Evolutionary conservation across 2,329 filamentous ascomycete genomes (phyloP).

Genomic region (Elsinoe australis): DNA sequence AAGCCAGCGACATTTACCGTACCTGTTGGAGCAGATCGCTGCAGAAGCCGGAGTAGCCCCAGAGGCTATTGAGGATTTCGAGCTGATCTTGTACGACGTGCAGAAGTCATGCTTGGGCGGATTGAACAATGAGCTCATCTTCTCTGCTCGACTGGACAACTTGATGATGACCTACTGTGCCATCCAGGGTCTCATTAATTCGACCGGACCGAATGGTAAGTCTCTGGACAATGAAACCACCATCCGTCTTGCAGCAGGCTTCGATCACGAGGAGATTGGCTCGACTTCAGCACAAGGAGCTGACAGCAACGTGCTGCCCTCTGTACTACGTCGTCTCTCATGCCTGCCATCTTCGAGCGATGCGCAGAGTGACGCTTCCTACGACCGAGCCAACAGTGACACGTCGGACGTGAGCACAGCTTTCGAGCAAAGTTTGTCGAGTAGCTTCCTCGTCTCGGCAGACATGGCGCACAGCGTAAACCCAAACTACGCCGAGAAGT

Average conservation of each 20-base stretch:
- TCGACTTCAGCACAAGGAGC: constrained; percentile 88
- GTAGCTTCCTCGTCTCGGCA: constrained; percentile 88
- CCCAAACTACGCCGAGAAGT: constrained; percentile 88
- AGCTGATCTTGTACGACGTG: constrained; percentile 93
- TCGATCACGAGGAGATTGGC: constrained; percentile 97
- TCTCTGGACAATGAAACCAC: constrained; percentile 63
- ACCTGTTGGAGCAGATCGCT: constrained; percentile 77
- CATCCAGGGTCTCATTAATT: constrained; percentile 75
- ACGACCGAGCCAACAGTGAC: constrained; percentile 48
- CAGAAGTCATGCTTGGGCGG: constrained; percentile 86
- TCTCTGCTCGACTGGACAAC: constrained; percentile 92
- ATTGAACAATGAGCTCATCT: constrained; percentile 88
- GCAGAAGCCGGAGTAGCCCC: constrained; percentile 64
- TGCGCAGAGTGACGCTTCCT: constrained; percentile 54
- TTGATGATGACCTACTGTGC: constrained; percentile 94
- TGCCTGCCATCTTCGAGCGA: constrained; percentile 59
- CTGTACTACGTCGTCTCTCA: constrained; percentile 77
- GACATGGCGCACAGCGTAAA: constrained; percentile 98
- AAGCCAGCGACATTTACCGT: constrained; percentile 78
- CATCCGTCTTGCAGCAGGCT: constrained; percentile 88
- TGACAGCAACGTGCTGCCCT: constrained; percentile 81
- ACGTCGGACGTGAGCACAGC: constrained; percentile 57
- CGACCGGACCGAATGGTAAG: constrained; percentile 49
- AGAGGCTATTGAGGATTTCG: constrained; percentile 78
- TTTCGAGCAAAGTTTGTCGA: constrained; percentile 85